Conservation (phyloP, 176 grass and related monocot species). For the Elaeis guineensis region DNA sequence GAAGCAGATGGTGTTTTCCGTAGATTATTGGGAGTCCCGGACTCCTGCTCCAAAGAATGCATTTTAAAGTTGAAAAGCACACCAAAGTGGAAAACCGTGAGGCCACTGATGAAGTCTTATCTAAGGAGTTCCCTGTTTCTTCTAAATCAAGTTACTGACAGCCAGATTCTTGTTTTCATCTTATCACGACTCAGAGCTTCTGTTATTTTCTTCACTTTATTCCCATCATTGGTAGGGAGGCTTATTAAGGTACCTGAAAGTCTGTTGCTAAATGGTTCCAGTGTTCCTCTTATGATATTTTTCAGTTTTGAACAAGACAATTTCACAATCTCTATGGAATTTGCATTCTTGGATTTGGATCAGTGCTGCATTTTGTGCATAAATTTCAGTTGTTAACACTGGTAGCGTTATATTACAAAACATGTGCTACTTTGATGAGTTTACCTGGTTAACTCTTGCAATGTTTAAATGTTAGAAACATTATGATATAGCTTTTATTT, state of each 20-base stretch:
- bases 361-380: too few relatives aligned
- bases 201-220: constrained; percentile 17
- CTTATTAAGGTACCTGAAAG: constrained; percentile 66
- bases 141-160: constrained; percentile 76
- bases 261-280: not conserved
- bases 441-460: too few relatives aligned
- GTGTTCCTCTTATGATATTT: not conserved
- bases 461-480: too few relatives aligned
- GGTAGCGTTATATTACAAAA: too few relatives aligned
- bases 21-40: constrained; percentile 55
- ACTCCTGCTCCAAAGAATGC: constrained; percentile 40
- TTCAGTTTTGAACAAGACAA: not conserved
- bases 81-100: constrained; percentile 47
- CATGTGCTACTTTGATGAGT: too few relatives aligned
- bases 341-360: too few relatives aligned
- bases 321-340: too few relatives aligned
- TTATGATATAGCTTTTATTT: too few relatives aligned
- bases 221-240: constrained; percentile 37
- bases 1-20: constrained; percentile 52
- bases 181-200: constrained; percentile 19
- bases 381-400: too few relatives aligned
- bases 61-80: constrained; percentile 50
- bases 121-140: constrained; percentile 55
- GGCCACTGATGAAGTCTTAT: constrained; percentile 71
- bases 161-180: constrained; percentile 16